phyloP scores from a whole-genome alignment of 805 yeast species.

The Kluyveromyces wickerhamii region DNA sequence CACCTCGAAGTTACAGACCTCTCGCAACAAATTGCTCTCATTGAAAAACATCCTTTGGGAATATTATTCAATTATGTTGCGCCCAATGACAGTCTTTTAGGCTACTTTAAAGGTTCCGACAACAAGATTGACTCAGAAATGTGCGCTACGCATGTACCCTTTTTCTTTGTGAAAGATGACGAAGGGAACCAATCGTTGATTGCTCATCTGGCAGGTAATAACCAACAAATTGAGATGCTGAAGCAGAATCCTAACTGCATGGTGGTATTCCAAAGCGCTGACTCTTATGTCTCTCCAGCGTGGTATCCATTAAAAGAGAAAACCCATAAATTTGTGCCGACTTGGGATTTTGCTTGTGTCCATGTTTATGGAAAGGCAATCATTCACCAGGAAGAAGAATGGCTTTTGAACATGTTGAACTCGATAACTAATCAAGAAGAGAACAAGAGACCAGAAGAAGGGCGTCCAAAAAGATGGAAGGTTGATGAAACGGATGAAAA shows the following conservation, averaged over 20 bases:
- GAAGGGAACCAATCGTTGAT: slow-evolving; percentile 36
- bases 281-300: slow-evolving; percentile 49
- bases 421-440: slow-evolving; percentile 43
- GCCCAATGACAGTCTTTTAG: slow-evolving; percentile 7
- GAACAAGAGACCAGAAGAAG: slow-evolving; percentile 25
- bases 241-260: slow-evolving; percentile 34
- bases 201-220: slow-evolving; percentile 48
- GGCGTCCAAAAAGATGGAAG: slow-evolving; percentile 36
- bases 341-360: slow-evolving; percentile 57
- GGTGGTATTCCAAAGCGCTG: slow-evolving; percentile 44
- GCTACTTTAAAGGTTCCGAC: slow-evolving; percentile 10
- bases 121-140: slow-evolving; percentile 32
- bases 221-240: slow-evolving; percentile 42
- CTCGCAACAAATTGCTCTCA: slow-evolving; percentile 35
- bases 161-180: slow-evolving; percentile 33
- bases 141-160: slow-evolving; percentile 52
- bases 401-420: slow-evolving; percentile 38
- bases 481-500: slow-evolving; percentile 49
- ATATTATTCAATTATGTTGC: slow-evolving; percentile 35
- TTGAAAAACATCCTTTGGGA: slow-evolving; percentile 44
- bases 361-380: slow-evolving; percentile 48
- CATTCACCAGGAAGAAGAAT: slow-evolving; percentile 37
- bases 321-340: slow-evolving; percentile 59
- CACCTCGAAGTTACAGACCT: slow-evolving; percentile 24
- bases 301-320: slow-evolving; percentile 51